Evolutionary conservation across 139 green algal species (phyloP).

Genomic region (Chlorella sp.): DNA sequence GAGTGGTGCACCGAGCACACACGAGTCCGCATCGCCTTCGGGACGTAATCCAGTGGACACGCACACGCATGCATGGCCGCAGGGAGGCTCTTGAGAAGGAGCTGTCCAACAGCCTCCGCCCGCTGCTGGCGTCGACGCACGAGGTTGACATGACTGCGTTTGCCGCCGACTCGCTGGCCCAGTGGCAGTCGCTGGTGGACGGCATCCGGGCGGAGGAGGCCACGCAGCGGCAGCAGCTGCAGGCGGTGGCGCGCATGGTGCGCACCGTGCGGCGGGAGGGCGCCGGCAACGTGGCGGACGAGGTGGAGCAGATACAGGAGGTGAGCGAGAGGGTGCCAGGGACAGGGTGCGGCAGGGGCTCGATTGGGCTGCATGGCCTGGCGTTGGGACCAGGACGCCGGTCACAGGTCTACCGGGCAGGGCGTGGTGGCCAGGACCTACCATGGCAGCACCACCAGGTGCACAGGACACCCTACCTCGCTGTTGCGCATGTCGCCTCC

Average conservation of each 20-base stretch:
- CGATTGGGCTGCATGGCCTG: too few relatives aligned
- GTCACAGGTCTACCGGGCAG: not conserved
- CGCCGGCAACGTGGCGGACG: not conserved
- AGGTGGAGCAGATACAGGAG: not conserved
- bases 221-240: not conserved
- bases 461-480: not conserved
- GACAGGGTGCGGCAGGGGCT: too few relatives aligned
- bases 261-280: not conserved
- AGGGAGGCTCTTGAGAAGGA: not conserved
- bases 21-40: too few relatives aligned
- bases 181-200: not conserved
- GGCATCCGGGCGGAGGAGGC: not conserved
- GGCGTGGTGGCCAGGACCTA: not conserved
- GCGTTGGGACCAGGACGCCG: not conserved
- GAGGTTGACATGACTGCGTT: not conserved
- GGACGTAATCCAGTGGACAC: too few relatives aligned
- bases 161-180: not conserved
- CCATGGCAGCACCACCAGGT: not conserved
- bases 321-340: not conserved
- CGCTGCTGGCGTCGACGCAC: not conserved
- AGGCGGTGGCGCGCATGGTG: not conserved
- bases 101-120: not conserved
- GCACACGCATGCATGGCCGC: not conserved
- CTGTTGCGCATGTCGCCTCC: not conserved
- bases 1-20: not conserved